Conservation (phyloP, 2,329 filamentous ascomycete species). For the Colletotrichum lentis region DNA sequence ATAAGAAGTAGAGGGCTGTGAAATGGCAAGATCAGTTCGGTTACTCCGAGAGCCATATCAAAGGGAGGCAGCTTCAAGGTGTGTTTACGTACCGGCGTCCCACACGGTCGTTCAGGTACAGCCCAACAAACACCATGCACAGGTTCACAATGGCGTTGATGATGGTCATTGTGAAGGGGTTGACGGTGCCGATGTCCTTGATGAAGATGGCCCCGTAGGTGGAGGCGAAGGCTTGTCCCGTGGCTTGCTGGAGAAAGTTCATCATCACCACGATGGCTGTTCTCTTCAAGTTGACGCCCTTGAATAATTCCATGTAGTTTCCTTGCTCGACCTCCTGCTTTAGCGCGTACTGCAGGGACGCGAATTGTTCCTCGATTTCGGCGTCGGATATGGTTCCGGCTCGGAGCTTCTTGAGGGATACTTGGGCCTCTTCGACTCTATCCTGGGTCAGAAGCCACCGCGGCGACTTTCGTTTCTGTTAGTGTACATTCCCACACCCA, state of each 20-base stretch:
- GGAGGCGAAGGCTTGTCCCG: conserved; percentile 39
- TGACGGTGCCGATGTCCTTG: conserved; percentile 44
- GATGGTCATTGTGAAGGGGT: conserved; percentile 44
- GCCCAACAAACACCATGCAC: conserved; percentile 17
- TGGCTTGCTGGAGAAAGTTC: conserved; percentile 40
- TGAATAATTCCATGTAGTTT: conserved; percentile 42
- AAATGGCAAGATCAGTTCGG: background rate
- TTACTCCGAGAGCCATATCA: background rate
- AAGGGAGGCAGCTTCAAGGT: no score
- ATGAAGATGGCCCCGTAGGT: conserved; percentile 43
- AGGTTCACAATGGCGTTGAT: conserved; percentile 26
- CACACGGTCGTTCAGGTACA: conserved; percentile 29
- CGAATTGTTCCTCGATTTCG: conserved; percentile 42
- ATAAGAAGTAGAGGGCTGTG: conserved; percentile 20
- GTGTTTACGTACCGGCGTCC: conserved; percentile 33
- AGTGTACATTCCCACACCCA: background rate
- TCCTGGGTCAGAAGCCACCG: conserved; percentile 45
- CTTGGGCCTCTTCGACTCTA: conserved; percentile 44
- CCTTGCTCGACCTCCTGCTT: conserved; percentile 29
- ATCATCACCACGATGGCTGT: conserved; percentile 42
- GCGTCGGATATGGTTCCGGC: conserved; percentile 40
- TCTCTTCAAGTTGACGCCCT: conserved; percentile 42
- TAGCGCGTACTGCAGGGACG: conserved; percentile 21
- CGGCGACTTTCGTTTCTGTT: conserved; percentile 38
- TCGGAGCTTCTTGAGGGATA: conserved; percentile 41